Percentiles rank a stretch among this genome's conserved stretches.
Conservation (phyloP, 306 rosid genomes). For the Fagus sylvatica region DNA sequence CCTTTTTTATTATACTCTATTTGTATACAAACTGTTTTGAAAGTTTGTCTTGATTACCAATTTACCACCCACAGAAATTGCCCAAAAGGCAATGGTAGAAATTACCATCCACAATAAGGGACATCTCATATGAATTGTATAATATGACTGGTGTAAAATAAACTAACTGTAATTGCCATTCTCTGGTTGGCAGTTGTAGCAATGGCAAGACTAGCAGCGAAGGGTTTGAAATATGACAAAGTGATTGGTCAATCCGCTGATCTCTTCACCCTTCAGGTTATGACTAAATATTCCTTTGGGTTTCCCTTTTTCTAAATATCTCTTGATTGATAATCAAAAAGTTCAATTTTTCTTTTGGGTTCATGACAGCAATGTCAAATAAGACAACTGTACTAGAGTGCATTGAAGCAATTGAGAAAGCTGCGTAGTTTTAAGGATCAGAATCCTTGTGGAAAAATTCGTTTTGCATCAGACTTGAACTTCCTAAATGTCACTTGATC, state of each 20-base stretch:
- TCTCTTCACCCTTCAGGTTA: conserved; percentile 70
- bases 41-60: background rate
- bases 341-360: background rate
- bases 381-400: conserved; percentile 74
- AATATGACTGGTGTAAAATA: background rate
- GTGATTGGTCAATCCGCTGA: conserved; percentile 88
- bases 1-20: background rate
- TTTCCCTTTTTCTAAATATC: background rate
- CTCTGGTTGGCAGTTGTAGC: conserved; percentile 84
- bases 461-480: conserved; percentile 3
- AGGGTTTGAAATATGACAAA: conserved; percentile 87
- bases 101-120: background rate
- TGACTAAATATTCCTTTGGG: conserved; percentile 4
- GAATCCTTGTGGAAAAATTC: background rate
- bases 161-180: background rate
- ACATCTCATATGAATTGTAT: background rate
- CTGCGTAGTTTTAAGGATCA: conserved; percentile 38
- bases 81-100: background rate
- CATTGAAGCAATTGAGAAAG: conserved; percentile 75
- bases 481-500: background rate
- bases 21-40: background rate
- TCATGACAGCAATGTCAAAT: conserved; percentile 63
- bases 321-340: background rate
- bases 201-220: conserved; percentile 93
- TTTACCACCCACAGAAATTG: background rate